These are phyloP conservation scores for Penstemon eatonii DNA, from an alignment of 257 asterid species.

Conservation along the genomic window DNA sequence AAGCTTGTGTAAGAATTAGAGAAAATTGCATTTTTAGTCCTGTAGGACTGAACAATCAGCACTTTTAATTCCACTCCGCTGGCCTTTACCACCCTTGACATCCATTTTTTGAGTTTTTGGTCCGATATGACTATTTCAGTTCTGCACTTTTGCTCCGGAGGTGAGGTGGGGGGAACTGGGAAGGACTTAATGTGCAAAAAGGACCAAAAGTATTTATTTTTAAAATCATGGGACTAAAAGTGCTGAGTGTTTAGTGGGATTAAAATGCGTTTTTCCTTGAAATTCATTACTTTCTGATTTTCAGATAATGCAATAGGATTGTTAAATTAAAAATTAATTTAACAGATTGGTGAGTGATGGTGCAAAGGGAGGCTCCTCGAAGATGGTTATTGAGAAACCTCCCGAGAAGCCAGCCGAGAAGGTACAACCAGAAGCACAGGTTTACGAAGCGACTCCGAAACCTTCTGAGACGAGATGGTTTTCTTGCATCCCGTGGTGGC, in stretches of 20 bases:
- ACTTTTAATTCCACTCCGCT: too few species aligned
- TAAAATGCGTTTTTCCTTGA: background rate
- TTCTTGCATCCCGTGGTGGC: conserved; percentile 41
- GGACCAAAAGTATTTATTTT: too few species aligned
- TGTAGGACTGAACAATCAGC: background rate
- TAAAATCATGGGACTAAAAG: too few species aligned
- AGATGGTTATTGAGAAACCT: conserved; percentile 34
- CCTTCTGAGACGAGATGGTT: conserved; percentile 36
- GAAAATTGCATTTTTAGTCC: background rate
- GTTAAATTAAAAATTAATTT: too few species aligned
- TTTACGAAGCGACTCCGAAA: conserved; percentile 4
- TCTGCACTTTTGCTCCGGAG: too few species aligned
- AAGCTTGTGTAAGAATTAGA: background rate
- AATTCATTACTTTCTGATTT: background rate
- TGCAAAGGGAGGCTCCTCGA: conserved; percentile 34
- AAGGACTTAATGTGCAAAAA: too few species aligned
- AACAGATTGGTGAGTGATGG: conserved; percentile 44
- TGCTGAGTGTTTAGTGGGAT: too few species aligned
- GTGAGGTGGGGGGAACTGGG: too few species aligned
- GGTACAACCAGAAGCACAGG: conserved; percentile 1
- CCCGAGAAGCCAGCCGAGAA: conserved; percentile 3
- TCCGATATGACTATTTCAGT: too few species aligned
- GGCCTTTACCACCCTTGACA: too few species aligned
- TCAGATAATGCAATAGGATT: conserved; percentile 4
- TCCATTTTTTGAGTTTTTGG: too few species aligned